Conservation (phyloP, 1,139 yeast genomes). For the Kurtzmaniella natalensis region DNA sequence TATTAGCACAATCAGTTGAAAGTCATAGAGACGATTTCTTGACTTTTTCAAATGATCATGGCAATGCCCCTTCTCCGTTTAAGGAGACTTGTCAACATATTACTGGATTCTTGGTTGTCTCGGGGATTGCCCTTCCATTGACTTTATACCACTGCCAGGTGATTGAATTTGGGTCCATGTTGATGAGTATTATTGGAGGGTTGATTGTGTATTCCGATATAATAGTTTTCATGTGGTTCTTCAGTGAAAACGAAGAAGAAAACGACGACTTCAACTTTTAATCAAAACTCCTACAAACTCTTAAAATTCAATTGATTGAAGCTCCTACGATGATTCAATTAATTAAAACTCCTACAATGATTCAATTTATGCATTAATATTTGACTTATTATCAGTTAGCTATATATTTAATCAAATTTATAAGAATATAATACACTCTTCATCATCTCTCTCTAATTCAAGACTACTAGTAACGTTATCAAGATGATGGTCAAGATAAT, state of each 20-base stretch:
- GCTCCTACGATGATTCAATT: no score
- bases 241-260: constrained; percentile 52
- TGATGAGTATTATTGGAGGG: constrained; percentile 71
- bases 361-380: no score
- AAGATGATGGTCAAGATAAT: constrained; percentile 56
- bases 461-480: constrained; percentile 53
- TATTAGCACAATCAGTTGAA: constrained; percentile 39
- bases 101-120: constrained; percentile 63
- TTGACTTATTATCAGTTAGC: no score
- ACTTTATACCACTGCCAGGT: constrained; percentile 58
- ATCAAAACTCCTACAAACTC: no score
- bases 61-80: constrained; percentile 39
- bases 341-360: no score
- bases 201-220: constrained; percentile 67
- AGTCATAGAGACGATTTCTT: constrained; percentile 54
- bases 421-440: no score
- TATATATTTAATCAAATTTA: no score
- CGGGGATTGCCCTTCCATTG: constrained; percentile 65
- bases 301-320: no score
- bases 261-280: constrained; percentile 51
- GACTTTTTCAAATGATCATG: constrained; percentile 52
- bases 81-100: constrained; percentile 58
- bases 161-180: constrained; percentile 53
- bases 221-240: constrained; percentile 65
- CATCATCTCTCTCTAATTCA: constrained; percentile 32